Conservation (phyloP, 2,329 filamentous ascomycete genomes). For the Amphichorda felina region DNA sequence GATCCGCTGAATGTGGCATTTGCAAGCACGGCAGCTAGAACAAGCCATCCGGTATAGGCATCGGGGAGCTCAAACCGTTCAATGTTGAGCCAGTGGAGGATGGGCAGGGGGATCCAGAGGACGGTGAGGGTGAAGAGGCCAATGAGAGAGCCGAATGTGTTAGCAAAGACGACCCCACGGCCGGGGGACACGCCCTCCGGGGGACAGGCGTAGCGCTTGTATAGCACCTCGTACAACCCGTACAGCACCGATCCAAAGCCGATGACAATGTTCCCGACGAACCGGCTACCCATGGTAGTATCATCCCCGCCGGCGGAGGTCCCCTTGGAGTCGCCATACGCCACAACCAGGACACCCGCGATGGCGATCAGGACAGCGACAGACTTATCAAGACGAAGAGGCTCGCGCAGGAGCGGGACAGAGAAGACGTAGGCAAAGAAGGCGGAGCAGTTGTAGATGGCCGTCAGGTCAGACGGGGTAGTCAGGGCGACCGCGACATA, state of each 20-base stretch:
- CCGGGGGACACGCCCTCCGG: conserved; percentile 74
- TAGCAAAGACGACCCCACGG: conserved; percentile 95
- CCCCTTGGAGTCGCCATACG: conserved; percentile 66
- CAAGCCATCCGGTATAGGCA: conserved; percentile 67
- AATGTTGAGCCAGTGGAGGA: conserved; percentile 66
- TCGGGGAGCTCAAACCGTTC: conserved; percentile 76
- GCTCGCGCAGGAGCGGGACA: conserved; percentile 79
- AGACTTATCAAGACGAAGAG: conserved; percentile 72
- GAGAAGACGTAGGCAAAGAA: conserved; percentile 98
- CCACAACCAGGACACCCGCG: conserved; percentile 82
- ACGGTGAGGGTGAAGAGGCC: conserved; percentile 76
- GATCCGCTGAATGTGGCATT: conserved; percentile 90
- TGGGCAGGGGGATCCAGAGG: conserved; percentile 82
- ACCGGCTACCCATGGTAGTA: conserved; percentile 46
- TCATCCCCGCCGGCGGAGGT: conserved; percentile 15
- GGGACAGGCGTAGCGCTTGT: conserved; percentile 87
- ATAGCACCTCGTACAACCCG: conserved; percentile 92
- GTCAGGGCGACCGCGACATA: conserved; percentile 92
- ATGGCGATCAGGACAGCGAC: conserved; percentile 81
- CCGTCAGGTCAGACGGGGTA: conserved; percentile 84
- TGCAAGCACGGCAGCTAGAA: conserved; percentile 68
- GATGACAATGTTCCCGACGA: conserved; percentile 84
- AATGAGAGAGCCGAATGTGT: conserved; percentile 80
- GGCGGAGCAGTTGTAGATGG: conserved; percentile 98
- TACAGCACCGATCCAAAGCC: conserved; percentile 85